A percentile compares a stretch with the other conserved stretches of the same genome.
These are phyloP conservation scores for Globisporangium okanoganense DNA, from an alignment of 352 stramenopile genomes.

Conservation along the genomic window DNA sequence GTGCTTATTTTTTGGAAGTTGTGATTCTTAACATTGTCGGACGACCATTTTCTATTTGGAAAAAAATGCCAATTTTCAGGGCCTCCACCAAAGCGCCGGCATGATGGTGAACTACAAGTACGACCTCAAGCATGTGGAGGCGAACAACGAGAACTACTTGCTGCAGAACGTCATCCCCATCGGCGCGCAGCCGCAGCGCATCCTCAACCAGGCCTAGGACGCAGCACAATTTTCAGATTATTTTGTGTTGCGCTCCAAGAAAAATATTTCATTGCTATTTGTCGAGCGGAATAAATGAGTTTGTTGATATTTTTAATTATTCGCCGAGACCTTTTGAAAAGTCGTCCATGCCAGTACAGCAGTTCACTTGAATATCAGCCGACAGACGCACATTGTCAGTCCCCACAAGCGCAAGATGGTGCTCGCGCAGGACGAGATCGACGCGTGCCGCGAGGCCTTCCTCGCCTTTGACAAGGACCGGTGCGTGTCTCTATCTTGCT, in stretches of 20 bases:
- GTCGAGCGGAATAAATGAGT: not conserved
- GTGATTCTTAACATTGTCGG: not conserved
- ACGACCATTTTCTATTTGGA: not conserved
- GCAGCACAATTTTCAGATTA: not conserved
- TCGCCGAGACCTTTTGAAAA: not conserved
- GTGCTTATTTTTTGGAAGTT: not conserved
- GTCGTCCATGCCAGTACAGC: not conserved
- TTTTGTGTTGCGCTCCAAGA: not conserved
- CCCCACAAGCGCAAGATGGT: slow-evolving; percentile 38
- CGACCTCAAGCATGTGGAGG: slow-evolving; percentile 61
- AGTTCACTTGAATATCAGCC: not conserved
- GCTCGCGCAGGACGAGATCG: slow-evolving; percentile 95
- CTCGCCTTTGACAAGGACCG: slow-evolving; percentile 96
- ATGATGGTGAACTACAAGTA: slow-evolving; percentile 91
- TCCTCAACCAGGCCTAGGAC: slow-evolving; percentile 27
- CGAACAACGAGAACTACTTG: slow-evolving; percentile 84
- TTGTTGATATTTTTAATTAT: not conserved
- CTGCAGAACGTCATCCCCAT: slow-evolving; percentile 75
- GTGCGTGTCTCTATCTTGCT: slow-evolving; percentile 19
- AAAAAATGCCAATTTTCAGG: slow-evolving; percentile 32
- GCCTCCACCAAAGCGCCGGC: slow-evolving; percentile 64
- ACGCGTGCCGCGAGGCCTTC: slow-evolving; percentile 95
- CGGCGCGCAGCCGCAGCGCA: slow-evolving; percentile 52
- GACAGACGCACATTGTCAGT: not conserved
- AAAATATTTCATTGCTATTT: not conserved